A percentile compares a stretch with the other conserved stretches of the same genome.
Evolutionary conservation across 2,329 filamentous ascomycete species (phyloP).

Genomic region (Beauveria bassiana): DNA sequence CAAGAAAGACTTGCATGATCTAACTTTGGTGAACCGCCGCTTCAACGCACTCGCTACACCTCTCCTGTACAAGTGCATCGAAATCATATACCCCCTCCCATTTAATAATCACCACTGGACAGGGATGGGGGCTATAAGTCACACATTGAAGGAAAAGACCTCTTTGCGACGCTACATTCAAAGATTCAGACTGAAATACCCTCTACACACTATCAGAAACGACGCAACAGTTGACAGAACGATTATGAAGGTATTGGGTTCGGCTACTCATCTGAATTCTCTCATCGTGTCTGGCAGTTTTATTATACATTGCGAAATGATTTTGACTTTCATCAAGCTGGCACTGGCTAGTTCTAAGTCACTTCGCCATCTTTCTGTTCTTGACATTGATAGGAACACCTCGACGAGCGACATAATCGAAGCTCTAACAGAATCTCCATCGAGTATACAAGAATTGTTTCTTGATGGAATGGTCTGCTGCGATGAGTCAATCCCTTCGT

Average conservation of each 20-base stretch:
- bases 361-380: background rate
- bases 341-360: background rate
- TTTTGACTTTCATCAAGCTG: background rate
- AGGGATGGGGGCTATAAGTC: too few relatives aligned
- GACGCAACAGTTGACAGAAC: too few relatives aligned
- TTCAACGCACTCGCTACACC: background rate
- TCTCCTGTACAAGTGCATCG: background rate
- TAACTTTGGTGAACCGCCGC: background rate
- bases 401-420: rapidly evolving
- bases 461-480: too few relatives aligned
- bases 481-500: too few relatives aligned
- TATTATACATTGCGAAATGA: rapidly evolving
- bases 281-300: background rate
- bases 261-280: background rate
- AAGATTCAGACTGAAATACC: too few relatives aligned
- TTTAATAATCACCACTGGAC: too few relatives aligned
- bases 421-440: background rate
- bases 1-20: background rate
- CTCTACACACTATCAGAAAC: too few relatives aligned
- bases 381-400: rapidly evolving
- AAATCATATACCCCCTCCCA: background rate
- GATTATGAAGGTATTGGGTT: too few relatives aligned
- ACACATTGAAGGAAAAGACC: too few relatives aligned
- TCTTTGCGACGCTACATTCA: too few relatives aligned
- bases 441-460: background rate